Conservation (phyloP, 176 grass and related monocot species). For the Ensete glaucum region DNA sequence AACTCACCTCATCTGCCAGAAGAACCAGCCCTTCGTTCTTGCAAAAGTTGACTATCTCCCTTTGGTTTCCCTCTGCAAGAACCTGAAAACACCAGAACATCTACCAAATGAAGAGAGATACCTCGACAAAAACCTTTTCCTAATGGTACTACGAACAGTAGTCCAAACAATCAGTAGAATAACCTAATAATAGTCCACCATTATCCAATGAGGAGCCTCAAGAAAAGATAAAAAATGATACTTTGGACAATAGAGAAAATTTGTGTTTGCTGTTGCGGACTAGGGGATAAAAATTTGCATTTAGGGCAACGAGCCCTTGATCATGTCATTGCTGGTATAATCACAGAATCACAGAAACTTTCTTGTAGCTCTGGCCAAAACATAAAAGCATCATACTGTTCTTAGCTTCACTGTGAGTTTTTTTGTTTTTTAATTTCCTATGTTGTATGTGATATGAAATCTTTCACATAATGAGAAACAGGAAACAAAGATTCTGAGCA, state of each 20-base stretch:
- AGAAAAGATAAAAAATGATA: neutral
- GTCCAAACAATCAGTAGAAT: neutral
- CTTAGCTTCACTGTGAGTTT: no score
- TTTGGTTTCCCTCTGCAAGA: conserved; percentile 83
- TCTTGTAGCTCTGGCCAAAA: no score
- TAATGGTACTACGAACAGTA: neutral
- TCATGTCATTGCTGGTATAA: neutral
- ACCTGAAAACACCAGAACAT: conserved; percentile 33
- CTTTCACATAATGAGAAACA: no score
- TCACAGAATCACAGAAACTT: no score
- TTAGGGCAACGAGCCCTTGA: neutral
- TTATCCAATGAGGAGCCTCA: neutral
- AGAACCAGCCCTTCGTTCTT: conserved; percentile 90
- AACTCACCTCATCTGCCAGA: conserved; percentile 72
- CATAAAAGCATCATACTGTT: no score
- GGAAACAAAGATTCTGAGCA: no score
- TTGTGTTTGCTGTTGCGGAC: neutral
- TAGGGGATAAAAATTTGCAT: neutral
- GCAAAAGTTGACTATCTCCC: conserved; percentile 83
- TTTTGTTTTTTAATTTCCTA: no score
- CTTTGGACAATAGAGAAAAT: neutral
- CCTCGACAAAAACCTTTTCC: neutral
- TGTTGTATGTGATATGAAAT: no score
- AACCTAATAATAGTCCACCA: neutral
- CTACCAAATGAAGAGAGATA: neutral